Evolutionary conservation across 106 monocot species (phyloP).

Genomic region (Gastrodia elata): DNA sequence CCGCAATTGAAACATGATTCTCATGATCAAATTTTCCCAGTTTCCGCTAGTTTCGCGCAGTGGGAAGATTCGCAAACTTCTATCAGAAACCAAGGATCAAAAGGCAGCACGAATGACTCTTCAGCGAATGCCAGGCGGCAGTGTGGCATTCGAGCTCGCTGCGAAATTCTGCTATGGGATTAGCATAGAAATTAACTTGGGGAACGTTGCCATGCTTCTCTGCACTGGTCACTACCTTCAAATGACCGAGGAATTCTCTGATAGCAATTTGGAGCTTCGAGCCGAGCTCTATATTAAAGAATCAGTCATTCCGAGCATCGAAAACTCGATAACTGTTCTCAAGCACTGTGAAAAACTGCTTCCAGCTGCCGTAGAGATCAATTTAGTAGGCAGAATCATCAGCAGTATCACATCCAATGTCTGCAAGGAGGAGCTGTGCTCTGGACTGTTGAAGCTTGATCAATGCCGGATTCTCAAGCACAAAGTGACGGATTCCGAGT

Average conservation of each 20-base stretch:
- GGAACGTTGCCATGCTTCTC: conserved; percentile 64
- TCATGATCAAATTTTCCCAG: conserved; percentile 28
- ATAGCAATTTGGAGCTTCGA: conserved; percentile 49
- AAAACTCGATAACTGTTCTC: conserved; percentile 53
- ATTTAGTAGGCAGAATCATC: conserved; percentile 40
- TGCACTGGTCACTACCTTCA: conserved; percentile 66
- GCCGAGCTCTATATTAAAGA: conserved; percentile 56
- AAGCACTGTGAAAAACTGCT: conserved; percentile 55
- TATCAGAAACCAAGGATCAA: conserved; percentile 52
- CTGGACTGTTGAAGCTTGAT: conserved; percentile 65
- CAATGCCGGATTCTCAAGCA: conserved; percentile 13
- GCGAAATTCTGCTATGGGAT: conserved; percentile 85
- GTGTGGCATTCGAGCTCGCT: conserved; percentile 71
- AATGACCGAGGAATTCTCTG: conserved; percentile 79
- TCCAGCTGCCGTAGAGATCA: conserved; percentile 61
- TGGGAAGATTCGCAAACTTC: conserved; percentile 75
- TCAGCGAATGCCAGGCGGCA: conserved; percentile 58
- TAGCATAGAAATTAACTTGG: conserved; percentile 43
- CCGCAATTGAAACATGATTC: no score
- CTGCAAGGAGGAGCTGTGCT: conserved; percentile 70
- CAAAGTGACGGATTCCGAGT: conserved; percentile 14
- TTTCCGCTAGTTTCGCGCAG: conserved; percentile 83
- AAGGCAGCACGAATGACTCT: conserved; percentile 49
- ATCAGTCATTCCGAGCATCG: conserved; percentile 40
- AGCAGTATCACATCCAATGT: conserved; percentile 40